Base-by-base conservation (phyloP, 2,329 filamentous ascomycete species). In the Talaromyces albobiverticillius region DNA sequence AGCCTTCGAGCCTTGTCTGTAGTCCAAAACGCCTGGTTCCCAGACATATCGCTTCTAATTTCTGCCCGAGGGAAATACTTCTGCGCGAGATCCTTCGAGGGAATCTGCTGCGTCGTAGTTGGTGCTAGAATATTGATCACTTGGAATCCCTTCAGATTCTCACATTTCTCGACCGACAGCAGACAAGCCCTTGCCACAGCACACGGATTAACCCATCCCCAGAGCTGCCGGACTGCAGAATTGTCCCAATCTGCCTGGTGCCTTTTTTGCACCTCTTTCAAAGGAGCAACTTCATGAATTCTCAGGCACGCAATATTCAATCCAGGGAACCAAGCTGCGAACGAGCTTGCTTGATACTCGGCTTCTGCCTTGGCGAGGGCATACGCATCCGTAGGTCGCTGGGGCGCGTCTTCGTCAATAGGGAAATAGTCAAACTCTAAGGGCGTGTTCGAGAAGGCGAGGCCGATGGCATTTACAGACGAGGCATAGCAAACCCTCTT, bases 271-370 rank as follows among this genome's bases (percentile, higher is more conserved):
- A 71, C 68, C 2, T 69, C 59, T 18, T 60, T 50, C 36, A 62
- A 56, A 8, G 62, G 58, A 10, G 64, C 65, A 6, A 73, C 71
- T 46, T 72, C 66, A 46, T 73, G 70, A 51, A 72, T 71, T 16
- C 70, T 67, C 52, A 73, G 56, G 53, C 69, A 69, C 0, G 70
- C 69, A 25, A 72, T 67, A 51, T 67, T 71, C 59, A 67, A 69
- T 2, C 68, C 70, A 0, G 69, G 71, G 47, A 66, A 72, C 69
- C 70, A 72, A 29, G 67, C 57, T 2, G 61, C 64, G 31, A 73
- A 71, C 0, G 66, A 59, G n/a, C 53, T 56, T 5, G 66, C 70
- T 55, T 72, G 67, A 4, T 61, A 53, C 56, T 72, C 71, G 3
- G 69, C 62, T 56, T 72, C 68, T 7, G 64, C 56, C 53, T 73